Percentiles rank a stretch among this genome's conserved stretches.
These are phyloP conservation scores for Nissolia schottii DNA, from an alignment of 306 rosid genomes.

Conservation along the genomic window DNA sequence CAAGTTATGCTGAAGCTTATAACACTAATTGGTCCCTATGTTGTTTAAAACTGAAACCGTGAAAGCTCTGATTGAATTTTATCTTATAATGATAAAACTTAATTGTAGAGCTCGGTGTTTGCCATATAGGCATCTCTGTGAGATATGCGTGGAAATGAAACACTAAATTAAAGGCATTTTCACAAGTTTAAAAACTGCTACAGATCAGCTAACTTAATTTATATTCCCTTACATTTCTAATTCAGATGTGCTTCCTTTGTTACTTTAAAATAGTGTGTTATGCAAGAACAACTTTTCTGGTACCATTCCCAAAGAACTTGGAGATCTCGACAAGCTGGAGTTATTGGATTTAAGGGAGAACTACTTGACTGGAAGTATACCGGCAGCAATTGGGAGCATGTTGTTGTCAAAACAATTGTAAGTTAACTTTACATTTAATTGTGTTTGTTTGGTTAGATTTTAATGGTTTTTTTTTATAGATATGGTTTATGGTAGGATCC, in stretches of 20 bases:
- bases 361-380: constrained; percentile 58
- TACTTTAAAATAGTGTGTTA: constrained; percentile 47
- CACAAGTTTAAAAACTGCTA: background rate
- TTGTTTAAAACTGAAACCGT: background rate
- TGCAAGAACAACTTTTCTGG: constrained; percentile 71
- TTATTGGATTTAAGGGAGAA: constrained; percentile 72
- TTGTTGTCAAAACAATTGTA: constrained; percentile 55
- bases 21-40: background rate
- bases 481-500: background rate
- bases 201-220: background rate
- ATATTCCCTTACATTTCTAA: constrained; percentile 1
- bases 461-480: too few species aligned
- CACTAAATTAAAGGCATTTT: background rate
- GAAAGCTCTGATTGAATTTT: background rate
- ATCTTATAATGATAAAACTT: background rate
- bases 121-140: background rate
- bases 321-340: constrained; percentile 54
- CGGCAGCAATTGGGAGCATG: constrained; percentile 45
- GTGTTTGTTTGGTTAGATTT: constrained; percentile 1
- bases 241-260: constrained; percentile 18
- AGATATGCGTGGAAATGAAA: background rate
- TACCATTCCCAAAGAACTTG: constrained; percentile 69
- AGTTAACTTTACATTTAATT: constrained; percentile 30
- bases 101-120: background rate
- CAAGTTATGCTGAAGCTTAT: background rate